Base-by-base conservation (phyloP, 2,329 filamentous ascomycete genomes). In the Ilyonectria robusta region DNA sequence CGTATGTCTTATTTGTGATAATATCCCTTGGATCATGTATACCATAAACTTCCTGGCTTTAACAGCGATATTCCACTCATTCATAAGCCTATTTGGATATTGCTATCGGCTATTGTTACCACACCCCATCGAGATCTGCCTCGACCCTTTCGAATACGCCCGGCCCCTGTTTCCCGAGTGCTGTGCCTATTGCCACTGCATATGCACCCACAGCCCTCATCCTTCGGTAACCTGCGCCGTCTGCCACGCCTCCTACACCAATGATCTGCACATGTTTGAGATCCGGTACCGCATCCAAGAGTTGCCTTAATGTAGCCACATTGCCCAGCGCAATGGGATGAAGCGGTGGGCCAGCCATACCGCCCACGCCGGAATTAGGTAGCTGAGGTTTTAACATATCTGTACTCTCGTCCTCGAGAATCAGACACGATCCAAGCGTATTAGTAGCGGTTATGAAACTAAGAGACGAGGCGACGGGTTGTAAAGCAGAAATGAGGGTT, bases 321-420 rank as follows among this genome's bases (percentile, higher is more conserved):
- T 95, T 95, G 0, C 93, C 93, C 33, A 95, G 79, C 0, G 92
- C 91, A 0, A 95, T 81, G 0, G 92, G 90, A 79, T 95, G 93
- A 48, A 95, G 80, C 19, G 92, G 87, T 11, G 91, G 86, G 0
- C 93, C 93, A 0, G 91, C 93, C 80, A 95, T 84, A 0, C 93
- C 93, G 0, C 93, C 93, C 3, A 93, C 83, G 0, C 92, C 91
- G 0, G 78, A 80, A 3, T 82, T 84, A 0, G 87, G 87, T 2
- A 90, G 87, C 8, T 82, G 82, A 2, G 91, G 78, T 0, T 17
- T 29, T 2, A 61, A 17, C 58, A 60, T 11, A 37, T 58, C 59
- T 3, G 65, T 54, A 13, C 69, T 62, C 21, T 63, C 60, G 13
- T 64, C 53, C 44, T 81, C 72, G 1, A 93, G 77, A 1, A 94